A percentile compares a stretch with the other conserved stretches of the same genome.
These are phyloP conservation scores for Kregervanrija fluxuum DNA, from an alignment of 805 yeast species.

Conservation along the genomic window DNA sequence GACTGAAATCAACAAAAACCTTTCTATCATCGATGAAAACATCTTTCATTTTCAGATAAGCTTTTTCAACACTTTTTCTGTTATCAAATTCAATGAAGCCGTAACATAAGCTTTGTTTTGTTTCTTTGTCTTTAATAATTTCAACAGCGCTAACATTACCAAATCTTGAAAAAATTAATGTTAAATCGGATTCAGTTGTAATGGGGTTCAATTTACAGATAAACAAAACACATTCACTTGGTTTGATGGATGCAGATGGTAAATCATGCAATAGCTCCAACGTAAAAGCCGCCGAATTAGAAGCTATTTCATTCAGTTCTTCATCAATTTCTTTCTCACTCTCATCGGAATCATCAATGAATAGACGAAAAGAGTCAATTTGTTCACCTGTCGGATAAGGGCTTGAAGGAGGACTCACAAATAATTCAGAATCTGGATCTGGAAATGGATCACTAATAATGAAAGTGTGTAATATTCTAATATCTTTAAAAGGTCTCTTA, in stretches of 20 bases:
- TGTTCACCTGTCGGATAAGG: conserved; percentile 31
- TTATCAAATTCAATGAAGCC: conserved; percentile 55
- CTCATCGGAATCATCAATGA: conserved; percentile 17
- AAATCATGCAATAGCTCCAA: conserved; percentile 59
- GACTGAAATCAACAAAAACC: conserved; percentile 63
- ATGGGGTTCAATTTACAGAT: conserved; percentile 58
- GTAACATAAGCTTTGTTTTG: conserved; percentile 48
- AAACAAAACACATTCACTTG: conserved; percentile 55
- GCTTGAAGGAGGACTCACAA: conserved; percentile 17
- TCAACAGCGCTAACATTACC: conserved; percentile 49
- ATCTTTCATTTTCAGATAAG: conserved; percentile 54
- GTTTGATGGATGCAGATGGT: conserved; percentile 49
- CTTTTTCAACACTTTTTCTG: conserved; percentile 47
- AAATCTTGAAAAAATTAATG: conserved; percentile 52
- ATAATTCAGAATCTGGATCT: conserved; percentile 20
- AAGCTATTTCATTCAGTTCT: conserved; percentile 20
- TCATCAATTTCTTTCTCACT: conserved; percentile 15
- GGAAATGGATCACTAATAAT: conserved; percentile 49
- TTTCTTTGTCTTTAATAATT: conserved; percentile 39
- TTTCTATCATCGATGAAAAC: conserved; percentile 58
- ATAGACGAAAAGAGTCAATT: conserved; percentile 27
- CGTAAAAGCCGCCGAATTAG: conserved; percentile 50
- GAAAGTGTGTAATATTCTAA: conserved; percentile 44
- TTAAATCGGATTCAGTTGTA: conserved; percentile 50
- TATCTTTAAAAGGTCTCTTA: conserved; percentile 38